Conservation (phyloP, 2,329 filamentous ascomycete species). For the Fusarium abutilonis region DNA sequence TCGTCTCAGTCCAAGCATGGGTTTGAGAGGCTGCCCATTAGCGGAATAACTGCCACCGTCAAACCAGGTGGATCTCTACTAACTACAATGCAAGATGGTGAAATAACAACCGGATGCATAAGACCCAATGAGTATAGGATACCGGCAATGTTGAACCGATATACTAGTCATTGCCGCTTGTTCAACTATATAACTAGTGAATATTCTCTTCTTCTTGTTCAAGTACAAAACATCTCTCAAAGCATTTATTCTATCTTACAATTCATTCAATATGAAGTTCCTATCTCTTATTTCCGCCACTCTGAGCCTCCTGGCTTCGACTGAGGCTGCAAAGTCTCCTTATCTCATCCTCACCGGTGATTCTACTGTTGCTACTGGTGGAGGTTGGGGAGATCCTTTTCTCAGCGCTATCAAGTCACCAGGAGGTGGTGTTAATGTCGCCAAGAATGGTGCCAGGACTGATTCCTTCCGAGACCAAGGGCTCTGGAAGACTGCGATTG, state of each 20-base stretch:
- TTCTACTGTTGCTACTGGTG: conserved; percentile 13
- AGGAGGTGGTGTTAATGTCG: conserved; percentile 8
- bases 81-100: background rate
- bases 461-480: conserved; percentile 12
- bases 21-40: background rate
- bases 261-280: conserved; percentile 1
- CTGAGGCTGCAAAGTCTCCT: conserved; percentile 4
- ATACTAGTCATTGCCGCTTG: background rate
- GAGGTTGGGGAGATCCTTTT: conserved; percentile 13
- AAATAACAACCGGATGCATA: background rate
- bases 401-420: conserved; percentile 7
- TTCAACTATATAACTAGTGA: background rate
- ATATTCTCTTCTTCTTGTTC: too few relatives aligned
- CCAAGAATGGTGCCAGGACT: conserved; percentile 19
- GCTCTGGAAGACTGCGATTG: conserved; percentile 7
- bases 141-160: background rate
- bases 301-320: background rate
- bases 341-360: conserved; percentile 21
- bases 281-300: accelerated
- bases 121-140: background rate
- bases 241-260: too few relatives aligned
- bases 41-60: background rate
- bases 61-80: too few relatives aligned
- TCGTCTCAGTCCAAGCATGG: too few relatives aligned
- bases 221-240: too few relatives aligned